phyloP scores from a whole-genome alignment of 139 green algal species.

The Asterochloris erici region DNA sequence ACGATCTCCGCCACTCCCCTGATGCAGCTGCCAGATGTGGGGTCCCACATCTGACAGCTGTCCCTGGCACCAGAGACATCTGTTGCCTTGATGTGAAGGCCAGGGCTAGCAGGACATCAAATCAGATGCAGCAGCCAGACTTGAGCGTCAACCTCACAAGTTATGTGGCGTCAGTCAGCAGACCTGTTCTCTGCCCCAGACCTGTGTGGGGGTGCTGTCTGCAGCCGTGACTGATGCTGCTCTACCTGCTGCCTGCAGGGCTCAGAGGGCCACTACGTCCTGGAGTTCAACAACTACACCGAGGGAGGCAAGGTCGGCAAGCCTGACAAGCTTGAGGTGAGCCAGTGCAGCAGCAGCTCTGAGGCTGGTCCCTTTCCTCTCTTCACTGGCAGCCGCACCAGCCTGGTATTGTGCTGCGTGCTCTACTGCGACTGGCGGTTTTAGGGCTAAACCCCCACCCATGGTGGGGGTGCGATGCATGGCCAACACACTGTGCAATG shows the following conservation, averaged over 20 bases:
- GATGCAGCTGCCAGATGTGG: no score
- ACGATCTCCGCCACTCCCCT: not conserved
- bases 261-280: slow-evolving; percentile 74
- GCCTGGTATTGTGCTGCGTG: no score
- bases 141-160: not conserved
- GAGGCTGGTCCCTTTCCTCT: not conserved
- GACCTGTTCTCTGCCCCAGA: not conserved
- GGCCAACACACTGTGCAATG: no score
- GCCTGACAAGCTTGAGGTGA: slow-evolving; percentile 44
- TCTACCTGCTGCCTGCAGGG: slow-evolving; percentile 10
- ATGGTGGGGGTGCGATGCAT: no score
- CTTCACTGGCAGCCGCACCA: not conserved
- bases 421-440: no score
- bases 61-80: not conserved
- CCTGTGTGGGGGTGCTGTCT: no score
- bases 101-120: no score
- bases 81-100: not conserved
- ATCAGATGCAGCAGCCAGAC: no score
- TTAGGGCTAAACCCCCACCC: no score
- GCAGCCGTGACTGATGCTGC: not conserved
- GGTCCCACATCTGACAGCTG: no score
- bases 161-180: not conserved
- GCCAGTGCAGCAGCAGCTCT: not conserved
- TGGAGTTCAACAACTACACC: slow-evolving; percentile 94
- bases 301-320: slow-evolving; percentile 83